phyloP scores from a whole-genome alignment of 768 basidiomycete genomes.

The Xerocomus potaroensis region DNA sequence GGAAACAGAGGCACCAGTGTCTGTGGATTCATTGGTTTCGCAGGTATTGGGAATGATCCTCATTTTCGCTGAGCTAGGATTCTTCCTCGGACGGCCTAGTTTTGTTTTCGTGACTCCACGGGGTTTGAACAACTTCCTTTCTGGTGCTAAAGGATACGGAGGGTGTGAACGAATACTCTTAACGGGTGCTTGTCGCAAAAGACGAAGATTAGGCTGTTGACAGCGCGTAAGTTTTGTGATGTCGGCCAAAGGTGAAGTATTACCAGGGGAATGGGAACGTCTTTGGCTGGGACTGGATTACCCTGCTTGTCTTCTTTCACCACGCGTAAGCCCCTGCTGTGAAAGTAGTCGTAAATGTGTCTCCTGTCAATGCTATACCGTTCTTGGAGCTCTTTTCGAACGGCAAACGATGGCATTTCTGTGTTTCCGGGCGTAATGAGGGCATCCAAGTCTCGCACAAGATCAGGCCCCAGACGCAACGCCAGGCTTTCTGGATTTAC shows the following conservation, averaged over 20 bases:
- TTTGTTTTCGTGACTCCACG: constrained; percentile 31
- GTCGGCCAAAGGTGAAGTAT: constrained; percentile 6
- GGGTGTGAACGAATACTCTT: constrained; percentile 19
- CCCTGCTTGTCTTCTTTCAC: constrained; percentile 61
- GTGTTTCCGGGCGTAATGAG: constrained; percentile 59
- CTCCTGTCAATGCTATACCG: constrained; percentile 66
- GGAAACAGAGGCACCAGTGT: constrained; percentile 1
- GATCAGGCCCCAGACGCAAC: constrained; percentile 58
- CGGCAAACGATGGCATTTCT: constrained; percentile 73
- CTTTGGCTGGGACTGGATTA: constrained; percentile 36
- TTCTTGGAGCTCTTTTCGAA: constrained; percentile 67
- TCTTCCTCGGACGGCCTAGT: constrained; percentile 28
- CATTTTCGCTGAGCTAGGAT: constrained; percentile 1
- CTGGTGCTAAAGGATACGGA: constrained; percentile 10
- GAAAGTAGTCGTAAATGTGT: constrained; percentile 79
- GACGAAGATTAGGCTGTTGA: constrained; percentile 30
- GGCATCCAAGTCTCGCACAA: constrained; percentile 71
- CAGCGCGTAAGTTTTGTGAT: constrained; percentile 9
- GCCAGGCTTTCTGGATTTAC: constrained; percentile 71
- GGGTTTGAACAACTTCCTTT: constrained; percentile 19
- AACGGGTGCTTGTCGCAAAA: constrained; percentile 24
- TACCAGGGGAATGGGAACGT: constrained; percentile 23
- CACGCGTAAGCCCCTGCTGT: constrained; percentile 56
- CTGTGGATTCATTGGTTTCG: constrained; percentile 11
- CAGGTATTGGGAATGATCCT: constrained; percentile 3